A percentile compares a stretch with the other conserved stretches of the same genome.
These are phyloP conservation scores for Fusarium sp. DNA, from an alignment of 2,329 filamentous ascomycete species.

Conservation along the genomic window DNA sequence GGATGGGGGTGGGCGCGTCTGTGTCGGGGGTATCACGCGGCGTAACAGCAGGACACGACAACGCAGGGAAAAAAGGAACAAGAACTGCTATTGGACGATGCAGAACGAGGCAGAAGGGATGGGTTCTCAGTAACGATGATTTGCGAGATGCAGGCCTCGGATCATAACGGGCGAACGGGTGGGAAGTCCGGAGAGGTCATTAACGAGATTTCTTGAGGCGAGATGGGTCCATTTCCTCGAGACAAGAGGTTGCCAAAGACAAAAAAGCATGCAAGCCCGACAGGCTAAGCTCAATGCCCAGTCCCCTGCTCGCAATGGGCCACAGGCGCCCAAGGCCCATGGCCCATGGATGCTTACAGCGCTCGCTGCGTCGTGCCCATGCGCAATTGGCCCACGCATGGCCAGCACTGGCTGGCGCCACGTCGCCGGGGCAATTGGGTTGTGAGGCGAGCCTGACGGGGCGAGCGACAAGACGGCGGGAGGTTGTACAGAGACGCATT, in stretches of 20 bases:
- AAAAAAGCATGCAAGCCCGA: conserved; percentile 41
- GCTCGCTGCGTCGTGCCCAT: conserved; percentile 41
- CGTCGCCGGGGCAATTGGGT: conserved; percentile 46
- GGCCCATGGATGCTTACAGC: conserved; percentile 31
- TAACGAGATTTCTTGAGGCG: conserved; percentile 38
- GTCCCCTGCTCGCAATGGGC: conserved; percentile 39
- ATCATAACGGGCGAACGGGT: conserved; percentile 47
- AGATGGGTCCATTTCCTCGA: conserved; percentile 32
- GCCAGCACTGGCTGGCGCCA: conserved; percentile 41
- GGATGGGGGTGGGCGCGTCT: conserved; percentile 22
- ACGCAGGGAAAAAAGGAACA: conserved; percentile 32
- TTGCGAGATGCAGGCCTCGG: conserved; percentile 46
- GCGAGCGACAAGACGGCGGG: conserved; percentile 14
- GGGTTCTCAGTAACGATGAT: conserved; percentile 38
- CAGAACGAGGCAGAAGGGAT: conserved; percentile 24
- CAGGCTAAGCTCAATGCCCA: conserved; percentile 35
- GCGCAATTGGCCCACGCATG: conserved; percentile 45
- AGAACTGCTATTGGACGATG: conserved; percentile 33
- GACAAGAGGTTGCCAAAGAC: conserved; percentile 6
- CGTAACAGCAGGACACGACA: conserved; percentile 35
- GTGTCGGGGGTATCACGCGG: conserved; percentile 40
- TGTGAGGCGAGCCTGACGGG: conserved; percentile 37
- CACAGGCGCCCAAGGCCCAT: conserved; percentile 34
- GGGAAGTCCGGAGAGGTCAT: conserved; percentile 46
- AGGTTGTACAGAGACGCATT: conserved; percentile 32